Percentiles rank a stretch among this genome's conserved stretches.
phyloP scores from a whole-genome alignment of 2,329 filamentous ascomycete species.

The Penicillium sp. region DNA sequence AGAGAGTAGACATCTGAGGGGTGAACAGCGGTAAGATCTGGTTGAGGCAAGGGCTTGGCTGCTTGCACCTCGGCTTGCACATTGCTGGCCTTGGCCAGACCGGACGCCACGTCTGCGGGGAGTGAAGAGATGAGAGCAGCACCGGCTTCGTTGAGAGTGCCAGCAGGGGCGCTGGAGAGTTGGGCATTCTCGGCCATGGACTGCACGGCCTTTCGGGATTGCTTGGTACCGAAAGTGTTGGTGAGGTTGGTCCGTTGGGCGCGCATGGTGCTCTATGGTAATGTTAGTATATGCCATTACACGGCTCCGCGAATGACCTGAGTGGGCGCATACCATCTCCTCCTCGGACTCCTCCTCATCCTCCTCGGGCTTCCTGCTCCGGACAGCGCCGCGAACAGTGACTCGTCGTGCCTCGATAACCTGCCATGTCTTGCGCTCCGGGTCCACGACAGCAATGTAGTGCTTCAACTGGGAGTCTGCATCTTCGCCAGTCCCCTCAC shows the following conservation, averaged over 20 bases:
- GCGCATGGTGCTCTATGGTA: constrained; percentile 41
- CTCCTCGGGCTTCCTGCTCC: constrained; percentile 35
- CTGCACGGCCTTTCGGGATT: constrained; percentile 54
- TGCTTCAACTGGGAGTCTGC: constrained; percentile 60
- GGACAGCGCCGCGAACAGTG: constrained; percentile 55
- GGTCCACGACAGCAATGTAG: constrained; percentile 65
- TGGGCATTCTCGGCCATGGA: constrained; percentile 54
- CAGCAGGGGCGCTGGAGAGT: constrained; percentile 45
- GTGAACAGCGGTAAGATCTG: constrained; percentile 48
- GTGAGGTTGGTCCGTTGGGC: constrained; percentile 49
- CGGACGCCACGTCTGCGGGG: constrained; percentile 39
- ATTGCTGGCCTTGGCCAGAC: constrained; percentile 38
- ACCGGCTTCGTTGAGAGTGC: constrained; percentile 44
- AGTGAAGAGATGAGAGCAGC: constrained; percentile 50
- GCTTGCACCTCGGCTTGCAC: constrained; percentile 50
- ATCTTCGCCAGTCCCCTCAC: constrained; percentile 51
- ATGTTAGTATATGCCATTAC: constrained; percentile 14
- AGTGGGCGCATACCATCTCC: constrained; percentile 31
- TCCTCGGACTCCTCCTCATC: constrained; percentile 36
- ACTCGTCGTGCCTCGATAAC: constrained; percentile 59
- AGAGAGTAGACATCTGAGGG: constrained; percentile 53
- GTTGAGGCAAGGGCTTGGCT: constrained; percentile 50
- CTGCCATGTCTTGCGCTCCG: constrained; percentile 56
- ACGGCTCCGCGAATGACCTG: not conserved
- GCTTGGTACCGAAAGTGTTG: constrained; percentile 55